Percentiles rank a stretch among this genome's conserved stretches.
phyloP scores from a whole-genome alignment of 1,284 basidiomycete species.

The Fistulina hepatica region DNA sequence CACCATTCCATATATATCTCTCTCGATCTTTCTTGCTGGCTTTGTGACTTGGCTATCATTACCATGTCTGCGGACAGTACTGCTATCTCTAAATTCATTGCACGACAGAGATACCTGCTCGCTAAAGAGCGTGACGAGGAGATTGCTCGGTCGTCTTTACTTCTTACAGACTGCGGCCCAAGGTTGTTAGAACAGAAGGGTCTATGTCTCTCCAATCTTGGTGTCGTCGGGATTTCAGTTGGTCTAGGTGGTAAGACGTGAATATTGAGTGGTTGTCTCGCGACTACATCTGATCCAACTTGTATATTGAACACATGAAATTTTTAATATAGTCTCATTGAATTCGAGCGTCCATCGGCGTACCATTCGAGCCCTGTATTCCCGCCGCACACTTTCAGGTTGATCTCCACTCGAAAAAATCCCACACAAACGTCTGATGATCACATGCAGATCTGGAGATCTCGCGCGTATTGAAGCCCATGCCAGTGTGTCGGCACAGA shows the following conservation, averaged over 20 bases:
- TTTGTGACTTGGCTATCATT: too few relatives aligned
- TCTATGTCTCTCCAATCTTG: constrained; percentile 66
- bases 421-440: neutral
- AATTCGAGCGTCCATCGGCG: constrained; percentile 75
- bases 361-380: constrained; percentile 65
- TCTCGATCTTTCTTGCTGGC: too few relatives aligned
- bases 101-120: constrained; percentile 60
- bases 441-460: constrained; percentile 52
- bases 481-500: constrained; percentile 26
- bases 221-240: constrained; percentile 58
- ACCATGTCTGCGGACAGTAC: too few relatives aligned
- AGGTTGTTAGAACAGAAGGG: constrained; percentile 84
- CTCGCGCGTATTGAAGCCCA: constrained; percentile 76
- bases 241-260: constrained; percentile 90
- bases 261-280: constrained; percentile 22
- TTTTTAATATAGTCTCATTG: constrained; percentile 51
- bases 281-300: neutral
- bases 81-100: constrained; percentile 57
- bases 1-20: too few relatives aligned
- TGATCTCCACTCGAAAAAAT: constrained; percentile 10
- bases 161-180: constrained; percentile 77
- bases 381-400: constrained; percentile 81
- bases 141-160: constrained; percentile 67
- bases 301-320: neutral
- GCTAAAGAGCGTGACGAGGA: constrained; percentile 71